Base-by-base conservation (phyloP, 768 basidiomycete species). In the Leccinum aurantiacum region DNA sequence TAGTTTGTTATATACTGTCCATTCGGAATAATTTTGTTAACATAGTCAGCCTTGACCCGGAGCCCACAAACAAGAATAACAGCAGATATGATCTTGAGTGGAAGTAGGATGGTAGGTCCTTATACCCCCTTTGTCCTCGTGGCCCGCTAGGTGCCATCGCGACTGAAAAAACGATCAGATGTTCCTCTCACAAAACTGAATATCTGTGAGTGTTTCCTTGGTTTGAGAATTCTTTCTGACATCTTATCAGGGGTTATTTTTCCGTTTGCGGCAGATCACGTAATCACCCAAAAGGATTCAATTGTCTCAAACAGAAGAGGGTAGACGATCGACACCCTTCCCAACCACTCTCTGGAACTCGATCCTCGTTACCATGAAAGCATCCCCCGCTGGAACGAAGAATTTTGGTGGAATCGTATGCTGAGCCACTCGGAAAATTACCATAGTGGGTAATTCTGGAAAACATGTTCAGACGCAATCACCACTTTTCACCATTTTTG, bases 401-500 rank as follows among this genome's bases (percentile, higher is more conserved):
- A 33, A 17, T 25, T 54, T 54, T 37, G 24, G n/a, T 22, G n/a
- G 8, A 38, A 4, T 50, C 31, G 0, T 41, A 17, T 24, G 0
- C 51, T 66, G 64, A 66, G 64, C 57, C 64, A 65, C 60, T 54
- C 49, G 52, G 10, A 49, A 8, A 5, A 8, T 57, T 51, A 41
- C 53, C 41, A 51, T 54, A 57, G 1, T 55, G 56, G 57, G 60
- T 59, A 63, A 61, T 38, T 67, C 55, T 65, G 15, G 11, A 48
- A 38, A 61, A 61, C 54, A 31, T 69, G 60, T 57, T 5, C 33
- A 55, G 53, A 67, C 44, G 57, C 72, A 72, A 72, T 72, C 71
- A 53, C 37, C 6, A 57, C 57, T 48, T 60, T 62, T 54, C n/a
- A 63, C 51, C 17, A 22, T 49, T 63, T 52, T 31, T 60, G 38